A percentile compares a stretch with the other conserved stretches of the same genome.
Evolutionary conservation across 345 rosid species (phyloP).

Genomic region (Bruguiera gymnorhiza): DNA sequence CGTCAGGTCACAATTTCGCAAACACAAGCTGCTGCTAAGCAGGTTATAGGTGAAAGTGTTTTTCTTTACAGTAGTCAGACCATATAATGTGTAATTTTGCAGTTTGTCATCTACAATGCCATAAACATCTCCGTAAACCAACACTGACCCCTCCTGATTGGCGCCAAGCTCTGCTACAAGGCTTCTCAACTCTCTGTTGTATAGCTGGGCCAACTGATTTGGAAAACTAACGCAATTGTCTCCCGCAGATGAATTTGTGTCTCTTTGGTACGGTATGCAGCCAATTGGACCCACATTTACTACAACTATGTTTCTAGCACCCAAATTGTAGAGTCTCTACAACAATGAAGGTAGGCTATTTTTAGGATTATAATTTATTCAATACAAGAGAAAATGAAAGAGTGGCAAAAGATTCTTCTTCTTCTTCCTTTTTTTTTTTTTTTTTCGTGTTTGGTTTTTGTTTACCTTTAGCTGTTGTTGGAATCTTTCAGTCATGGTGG

Average conservation of each 20-base stretch:
- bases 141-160: conserved; percentile 39
- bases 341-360: no score
- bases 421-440: neutral
- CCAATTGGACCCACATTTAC: no score
- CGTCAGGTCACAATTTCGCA: neutral
- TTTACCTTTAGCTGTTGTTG: conserved; percentile 56
- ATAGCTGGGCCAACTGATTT: conserved; percentile 62
- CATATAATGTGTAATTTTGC: conserved; percentile 46
- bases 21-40: neutral
- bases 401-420: neutral
- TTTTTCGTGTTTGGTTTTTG: neutral
- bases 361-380: neutral
- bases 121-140: conserved; percentile 57
- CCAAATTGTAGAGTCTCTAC: no score
- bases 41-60: neutral
- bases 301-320: no score
- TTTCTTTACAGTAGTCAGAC: conserved; percentile 22
- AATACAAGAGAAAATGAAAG: neutral
- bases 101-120: conserved; percentile 51
- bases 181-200: conserved; percentile 42
- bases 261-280: conserved; percentile 71
- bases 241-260: conserved; percentile 40
- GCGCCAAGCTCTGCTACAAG: conserved; percentile 40
- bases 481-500: conserved; percentile 48
- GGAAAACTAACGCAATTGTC: conserved; percentile 42